These are phyloP conservation scores for Domatiomyces catenatus DNA, from an alignment of 2,329 filamentous ascomycete species.

Conservation along the genomic window DNA sequence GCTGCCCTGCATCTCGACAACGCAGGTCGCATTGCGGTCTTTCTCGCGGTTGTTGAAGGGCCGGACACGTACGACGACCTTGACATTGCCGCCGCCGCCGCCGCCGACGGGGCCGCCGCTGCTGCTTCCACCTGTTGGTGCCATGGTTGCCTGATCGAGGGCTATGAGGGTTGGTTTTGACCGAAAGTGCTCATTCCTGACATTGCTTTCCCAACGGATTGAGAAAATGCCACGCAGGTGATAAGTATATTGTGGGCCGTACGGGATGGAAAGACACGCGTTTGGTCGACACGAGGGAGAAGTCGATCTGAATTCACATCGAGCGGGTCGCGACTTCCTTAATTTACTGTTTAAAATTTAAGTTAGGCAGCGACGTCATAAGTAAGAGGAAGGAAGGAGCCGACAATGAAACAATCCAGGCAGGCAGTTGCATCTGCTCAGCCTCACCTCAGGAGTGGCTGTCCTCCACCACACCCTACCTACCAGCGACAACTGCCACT, in stretches of 20 bases:
- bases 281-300: background rate
- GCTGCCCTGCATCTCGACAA: constrained; percentile 86
- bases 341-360: background rate
- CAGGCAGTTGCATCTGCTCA: too few species aligned
- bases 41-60: constrained; percentile 95
- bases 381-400: too few species aligned
- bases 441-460: background rate
- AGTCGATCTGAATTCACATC: background rate
- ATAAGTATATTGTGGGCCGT: background rate
- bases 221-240: background rate
- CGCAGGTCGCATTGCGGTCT: constrained; percentile 84
- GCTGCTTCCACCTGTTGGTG: constrained; percentile 30
- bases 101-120: constrained; percentile 3
- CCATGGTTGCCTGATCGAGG: constrained; percentile 34
- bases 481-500: background rate
- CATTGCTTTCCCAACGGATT: background rate
- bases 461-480: background rate
- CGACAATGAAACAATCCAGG: background rate
- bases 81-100: constrained; percentile 81
- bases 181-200: background rate
- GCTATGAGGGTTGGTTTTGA: background rate
- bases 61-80: constrained; percentile 93
- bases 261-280: background rate
- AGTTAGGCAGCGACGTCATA: background rate
- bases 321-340: background rate